Evolutionary conservation across 139 green algal species (phyloP).

Genomic region (Chlorella sp.): DNA sequence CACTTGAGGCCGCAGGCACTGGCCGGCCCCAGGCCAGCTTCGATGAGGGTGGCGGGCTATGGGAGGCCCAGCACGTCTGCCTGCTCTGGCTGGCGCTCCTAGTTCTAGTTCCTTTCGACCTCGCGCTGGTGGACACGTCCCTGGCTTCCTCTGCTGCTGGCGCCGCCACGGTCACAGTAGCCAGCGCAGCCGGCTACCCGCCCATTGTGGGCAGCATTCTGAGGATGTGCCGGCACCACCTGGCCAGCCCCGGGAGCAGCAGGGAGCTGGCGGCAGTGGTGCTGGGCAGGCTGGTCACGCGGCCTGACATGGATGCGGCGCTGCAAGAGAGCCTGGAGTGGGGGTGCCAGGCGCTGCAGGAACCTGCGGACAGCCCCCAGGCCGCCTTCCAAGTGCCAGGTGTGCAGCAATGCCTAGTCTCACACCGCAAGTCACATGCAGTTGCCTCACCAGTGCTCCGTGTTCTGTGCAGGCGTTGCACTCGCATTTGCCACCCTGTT

Average conservation of each 20-base stretch:
- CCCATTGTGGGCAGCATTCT: constrained; percentile 66
- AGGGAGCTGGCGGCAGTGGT: constrained; percentile 86
- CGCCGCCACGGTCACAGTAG: not conserved
- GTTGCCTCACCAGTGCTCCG: not conserved
- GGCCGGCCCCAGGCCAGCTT: too few species aligned
- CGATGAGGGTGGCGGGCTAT: not conserved
- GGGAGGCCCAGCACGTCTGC: constrained; percentile 62
- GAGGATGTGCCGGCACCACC: constrained; percentile 63
- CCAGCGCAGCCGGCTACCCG: constrained; percentile 41
- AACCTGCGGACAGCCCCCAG: constrained; percentile 12
- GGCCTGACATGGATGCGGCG: constrained; percentile 76
- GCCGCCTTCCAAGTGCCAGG: constrained; percentile 67
- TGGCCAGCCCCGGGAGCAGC: constrained; percentile 60
- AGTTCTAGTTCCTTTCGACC: constrained; percentile 92
- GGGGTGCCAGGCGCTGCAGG: constrained; percentile 45
- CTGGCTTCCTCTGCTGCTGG: not conserved
- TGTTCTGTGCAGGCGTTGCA: constrained; percentile 40
- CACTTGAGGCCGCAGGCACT: not conserved
- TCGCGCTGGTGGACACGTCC: constrained; percentile 80
- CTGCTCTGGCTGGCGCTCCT: constrained; percentile 97
- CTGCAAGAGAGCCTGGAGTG: constrained; percentile 78
- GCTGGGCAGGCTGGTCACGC: constrained; percentile 85
- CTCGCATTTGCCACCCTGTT: constrained; percentile 70
- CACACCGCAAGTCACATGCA: too few species aligned
- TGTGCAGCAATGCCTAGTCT: too few species aligned